A percentile compares a stretch with the other conserved stretches of the same genome.
Conservation (phyloP, 768 basidiomycete genomes). For the Galerina marginata region DNA sequence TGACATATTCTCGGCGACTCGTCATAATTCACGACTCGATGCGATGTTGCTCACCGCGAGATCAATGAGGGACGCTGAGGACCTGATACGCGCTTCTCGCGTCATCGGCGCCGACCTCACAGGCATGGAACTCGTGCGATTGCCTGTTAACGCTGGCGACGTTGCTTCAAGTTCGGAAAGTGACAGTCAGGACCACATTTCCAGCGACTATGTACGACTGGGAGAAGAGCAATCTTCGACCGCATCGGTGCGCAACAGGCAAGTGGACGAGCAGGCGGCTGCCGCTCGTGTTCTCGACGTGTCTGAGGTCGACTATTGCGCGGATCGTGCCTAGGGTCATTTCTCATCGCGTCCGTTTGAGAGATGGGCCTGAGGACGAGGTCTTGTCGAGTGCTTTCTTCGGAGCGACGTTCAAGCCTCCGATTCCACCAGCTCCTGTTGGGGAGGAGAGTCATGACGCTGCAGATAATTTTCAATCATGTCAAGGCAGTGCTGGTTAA, state of each 20-base stretch:
- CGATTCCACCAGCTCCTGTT: slow-evolving; percentile 4
- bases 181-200: slow-evolving; percentile 1
- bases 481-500: slow-evolving; percentile 69
- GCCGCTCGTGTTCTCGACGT: slow-evolving; percentile 51
- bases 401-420: slow-evolving; percentile 54
- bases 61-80: slow-evolving; percentile 66
- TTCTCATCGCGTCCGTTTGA: slow-evolving; percentile 74
- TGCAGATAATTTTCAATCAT: slow-evolving; percentile 39
- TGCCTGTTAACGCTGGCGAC: slow-evolving; percentile 13
- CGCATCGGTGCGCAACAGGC: not conserved
- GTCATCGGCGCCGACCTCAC: slow-evolving; percentile 67
- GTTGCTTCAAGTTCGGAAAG: slow-evolving; percentile 1
- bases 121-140: slow-evolving; percentile 60
- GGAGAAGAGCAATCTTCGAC: slow-evolving; percentile 1
- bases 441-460: slow-evolving; percentile 7
- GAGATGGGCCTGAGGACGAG: slow-evolving; percentile 74
- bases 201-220: slow-evolving; percentile 11
- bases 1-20: slow-evolving; percentile 75
- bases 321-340: slow-evolving; percentile 75
- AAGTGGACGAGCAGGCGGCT: not conserved
- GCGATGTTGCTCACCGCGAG: slow-evolving; percentile 67
- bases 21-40: slow-evolving; percentile 74
- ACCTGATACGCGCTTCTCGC: slow-evolving; percentile 68
- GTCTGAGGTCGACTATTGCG: slow-evolving; percentile 76
- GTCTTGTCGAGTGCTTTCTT: slow-evolving; percentile 66